Evolutionary conservation across 768 basidiomycete genomes (phyloP).

Genomic region (Clitopilus hobsonii): DNA sequence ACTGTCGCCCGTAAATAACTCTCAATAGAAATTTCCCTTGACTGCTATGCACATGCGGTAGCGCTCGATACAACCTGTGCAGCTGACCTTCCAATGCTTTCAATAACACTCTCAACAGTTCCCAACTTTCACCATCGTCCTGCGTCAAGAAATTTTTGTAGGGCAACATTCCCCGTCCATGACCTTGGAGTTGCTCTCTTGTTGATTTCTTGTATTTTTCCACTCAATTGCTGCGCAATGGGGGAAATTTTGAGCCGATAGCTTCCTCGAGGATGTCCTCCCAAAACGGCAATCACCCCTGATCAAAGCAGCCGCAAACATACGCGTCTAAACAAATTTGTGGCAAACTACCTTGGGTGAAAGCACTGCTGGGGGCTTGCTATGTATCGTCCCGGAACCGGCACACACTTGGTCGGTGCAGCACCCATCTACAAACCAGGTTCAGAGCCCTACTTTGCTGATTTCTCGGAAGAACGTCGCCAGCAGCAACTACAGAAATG

Average conservation of each 20-base stretch:
- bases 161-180: background rate
- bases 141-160: conserved; percentile 10
- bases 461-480: conserved; percentile 77
- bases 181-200: background rate
- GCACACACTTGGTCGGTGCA: conserved; percentile 32
- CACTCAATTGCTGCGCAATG: background rate
- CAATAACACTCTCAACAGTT: conserved; percentile 6
- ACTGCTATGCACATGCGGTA: background rate
- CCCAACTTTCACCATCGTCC: too few species aligned
- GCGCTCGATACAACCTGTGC: background rate
- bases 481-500: conserved; percentile 58
- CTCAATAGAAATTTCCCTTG: background rate
- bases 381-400: conserved; percentile 3
- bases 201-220: background rate
- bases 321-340: conserved; percentile 1
- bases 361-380: background rate
- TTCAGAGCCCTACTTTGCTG: conserved; percentile 84
- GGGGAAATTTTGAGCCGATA: background rate
- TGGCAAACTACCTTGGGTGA: background rate
- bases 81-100: background rate
- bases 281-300: background rate
- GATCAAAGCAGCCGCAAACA: background rate
- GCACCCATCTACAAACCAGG: conserved; percentile 82
- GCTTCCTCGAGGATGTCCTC: background rate
- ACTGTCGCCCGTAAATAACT: background rate